These are phyloP conservation scores for Russula griseocarnosa DNA, from an alignment of 768 basidiomycete genomes.

Conservation along the genomic window DNA sequence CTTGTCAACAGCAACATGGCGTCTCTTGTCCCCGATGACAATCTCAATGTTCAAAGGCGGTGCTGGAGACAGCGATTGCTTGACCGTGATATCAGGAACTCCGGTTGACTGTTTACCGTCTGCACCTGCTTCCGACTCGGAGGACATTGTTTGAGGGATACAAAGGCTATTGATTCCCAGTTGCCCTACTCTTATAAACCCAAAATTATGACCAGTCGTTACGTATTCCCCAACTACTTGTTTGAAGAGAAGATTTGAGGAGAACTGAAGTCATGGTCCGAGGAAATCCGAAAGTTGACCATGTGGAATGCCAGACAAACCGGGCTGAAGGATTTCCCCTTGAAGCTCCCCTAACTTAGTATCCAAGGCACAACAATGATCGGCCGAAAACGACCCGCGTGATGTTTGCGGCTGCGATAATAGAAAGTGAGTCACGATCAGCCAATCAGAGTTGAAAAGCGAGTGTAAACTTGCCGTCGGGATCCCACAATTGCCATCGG, in stretches of 20 bases:
- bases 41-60: background rate
- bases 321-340: constrained; percentile 55
- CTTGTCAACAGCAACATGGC: constrained; percentile 32
- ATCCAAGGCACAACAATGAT: constrained; percentile 62
- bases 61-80: background rate
- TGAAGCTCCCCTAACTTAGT: constrained; percentile 62
- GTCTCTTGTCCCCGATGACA: background rate
- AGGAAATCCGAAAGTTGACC: background rate
- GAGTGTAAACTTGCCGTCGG: constrained; percentile 45
- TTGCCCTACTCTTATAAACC: background rate
- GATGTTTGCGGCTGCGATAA: no score
- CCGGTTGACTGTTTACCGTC: background rate
- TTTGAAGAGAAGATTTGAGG: no score
- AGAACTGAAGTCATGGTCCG: background rate
- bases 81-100: background rate
- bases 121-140: background rate
- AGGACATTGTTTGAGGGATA: background rate
- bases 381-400: constrained; percentile 49
- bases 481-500: constrained; percentile 44
- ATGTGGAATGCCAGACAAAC: background rate
- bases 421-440: constrained; percentile 7
- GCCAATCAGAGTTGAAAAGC: constrained; percentile 30
- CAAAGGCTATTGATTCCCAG: background rate
- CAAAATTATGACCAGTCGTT: background rate
- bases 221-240: background rate